phyloP scores from a whole-genome alignment of 768 basidiomycete genomes.

The Trametes sanguinea region DNA sequence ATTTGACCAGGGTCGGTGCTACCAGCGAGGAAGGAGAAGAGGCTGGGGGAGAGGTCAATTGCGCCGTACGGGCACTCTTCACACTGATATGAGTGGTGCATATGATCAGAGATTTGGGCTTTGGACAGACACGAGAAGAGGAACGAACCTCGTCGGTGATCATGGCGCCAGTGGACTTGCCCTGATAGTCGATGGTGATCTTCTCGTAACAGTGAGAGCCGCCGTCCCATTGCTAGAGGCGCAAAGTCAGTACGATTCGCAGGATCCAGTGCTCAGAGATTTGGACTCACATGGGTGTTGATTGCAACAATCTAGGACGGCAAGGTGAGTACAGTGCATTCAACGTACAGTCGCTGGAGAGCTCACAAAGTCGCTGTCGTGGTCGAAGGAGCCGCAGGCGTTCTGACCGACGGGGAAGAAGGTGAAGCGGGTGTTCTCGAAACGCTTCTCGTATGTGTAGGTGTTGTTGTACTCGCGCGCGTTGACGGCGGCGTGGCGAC shows the following conservation, averaged over 20 bases:
- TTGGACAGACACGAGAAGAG: neutral
- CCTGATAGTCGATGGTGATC: conserved; percentile 62
- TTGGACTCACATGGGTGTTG: conserved; percentile 30
- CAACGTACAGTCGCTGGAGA: no score
- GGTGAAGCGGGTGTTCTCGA: conserved; percentile 23
- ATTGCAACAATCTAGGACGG: conserved; percentile 54
- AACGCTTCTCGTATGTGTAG: conserved; percentile 13
- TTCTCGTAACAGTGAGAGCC: conserved; percentile 55
- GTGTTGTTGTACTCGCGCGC: conserved; percentile 1
- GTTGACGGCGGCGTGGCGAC: conserved; percentile 14
- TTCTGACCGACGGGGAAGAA: conserved; percentile 20
- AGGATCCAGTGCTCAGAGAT: neutral
- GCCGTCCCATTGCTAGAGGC: conserved; percentile 54
- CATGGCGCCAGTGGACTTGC: conserved; percentile 55
- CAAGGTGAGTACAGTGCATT: neutral
- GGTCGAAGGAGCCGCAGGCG: conserved; percentile 24
- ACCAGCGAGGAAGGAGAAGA: conserved; percentile 55
- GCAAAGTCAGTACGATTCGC: neutral
- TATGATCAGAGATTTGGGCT: neutral
- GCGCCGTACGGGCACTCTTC: conserved; percentile 60
- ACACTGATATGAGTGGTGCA: conserved; percentile 45
- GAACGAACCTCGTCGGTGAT: conserved; percentile 63
- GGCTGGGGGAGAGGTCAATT: conserved; percentile 61
- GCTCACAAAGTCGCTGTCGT: conserved; percentile 24
- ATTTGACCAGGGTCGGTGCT: conserved; percentile 50